Evolutionary conservation across 352 stramenopile genomes (phyloP).

Genomic region (Phytophthora melonis): DNA sequence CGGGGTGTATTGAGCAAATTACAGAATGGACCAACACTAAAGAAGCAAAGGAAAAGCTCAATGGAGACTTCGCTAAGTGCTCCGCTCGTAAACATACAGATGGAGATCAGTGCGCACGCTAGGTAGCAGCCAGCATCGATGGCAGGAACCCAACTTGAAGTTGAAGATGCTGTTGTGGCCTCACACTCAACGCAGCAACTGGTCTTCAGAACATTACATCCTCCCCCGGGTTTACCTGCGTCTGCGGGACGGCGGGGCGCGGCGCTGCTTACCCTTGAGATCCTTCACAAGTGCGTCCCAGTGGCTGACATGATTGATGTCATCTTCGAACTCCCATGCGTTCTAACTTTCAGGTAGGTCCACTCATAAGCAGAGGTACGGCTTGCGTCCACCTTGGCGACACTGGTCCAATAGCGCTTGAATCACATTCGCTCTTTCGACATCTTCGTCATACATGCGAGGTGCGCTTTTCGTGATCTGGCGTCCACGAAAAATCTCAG

Average conservation of each 20-base stretch:
- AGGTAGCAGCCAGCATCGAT: background rate
- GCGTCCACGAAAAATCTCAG: background rate
- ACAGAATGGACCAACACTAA: too few species aligned
- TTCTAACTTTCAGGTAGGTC: slow-evolving; percentile 6
- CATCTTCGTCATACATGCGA: background rate
- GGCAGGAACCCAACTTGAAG: background rate
- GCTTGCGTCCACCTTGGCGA: background rate
- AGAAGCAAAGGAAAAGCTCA: too few species aligned
- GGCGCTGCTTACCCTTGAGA: background rate
- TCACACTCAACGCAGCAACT: background rate
- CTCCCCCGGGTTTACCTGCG: background rate
- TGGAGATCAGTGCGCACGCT: background rate
- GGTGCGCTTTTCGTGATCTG: slow-evolving; percentile 10
- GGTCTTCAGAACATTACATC: background rate
- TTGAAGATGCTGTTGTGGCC: background rate
- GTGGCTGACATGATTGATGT: background rate
- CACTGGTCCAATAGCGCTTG: background rate
- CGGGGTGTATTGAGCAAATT: too few species aligned
- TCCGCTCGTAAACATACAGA: background rate
- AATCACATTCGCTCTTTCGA: slow-evolving; percentile 7
- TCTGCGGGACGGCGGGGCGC: background rate
- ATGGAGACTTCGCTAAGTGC: background rate
- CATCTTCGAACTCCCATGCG: background rate
- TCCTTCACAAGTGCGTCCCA: background rate
- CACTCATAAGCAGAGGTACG: slow-evolving; percentile 17